A percentile compares a stretch with the other conserved stretches of the same genome.
Conservation (phyloP, 164 flowering plant genomes). For the Stephania japonica region DNA sequence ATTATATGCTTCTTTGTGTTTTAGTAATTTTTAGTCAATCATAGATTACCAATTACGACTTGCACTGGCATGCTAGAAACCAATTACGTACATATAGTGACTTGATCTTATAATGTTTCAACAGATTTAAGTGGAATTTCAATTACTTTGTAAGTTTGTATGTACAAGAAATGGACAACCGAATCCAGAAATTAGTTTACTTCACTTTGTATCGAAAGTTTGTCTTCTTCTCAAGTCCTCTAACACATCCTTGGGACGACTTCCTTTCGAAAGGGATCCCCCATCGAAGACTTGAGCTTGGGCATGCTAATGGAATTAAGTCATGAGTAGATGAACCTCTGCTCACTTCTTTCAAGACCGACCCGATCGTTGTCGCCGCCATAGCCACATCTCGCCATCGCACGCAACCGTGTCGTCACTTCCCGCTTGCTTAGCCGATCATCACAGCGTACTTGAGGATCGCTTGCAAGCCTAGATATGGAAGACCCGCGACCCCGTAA, state of each 20-base stretch:
- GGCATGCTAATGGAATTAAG: conserved; percentile 59
- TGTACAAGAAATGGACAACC: not conserved
- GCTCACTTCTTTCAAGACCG: conserved; percentile 70
- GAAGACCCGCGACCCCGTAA: not conserved
- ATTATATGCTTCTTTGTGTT: too few species aligned
- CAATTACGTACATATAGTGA: too few species aligned
- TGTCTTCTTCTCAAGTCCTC: conserved; percentile 78
- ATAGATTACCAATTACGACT: too few species aligned
- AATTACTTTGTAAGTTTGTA: too few species aligned
- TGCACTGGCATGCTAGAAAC: too few species aligned
- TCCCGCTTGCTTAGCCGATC: conserved; percentile 24
- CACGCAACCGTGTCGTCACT: conserved; percentile 46
- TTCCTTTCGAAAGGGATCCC: conserved; percentile 18
- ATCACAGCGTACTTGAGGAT: conserved; percentile 11
- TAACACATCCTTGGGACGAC: conserved; percentile 39
- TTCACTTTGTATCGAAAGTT: conserved; percentile 57
- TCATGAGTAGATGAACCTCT: conserved; percentile 34
- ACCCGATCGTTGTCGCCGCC: conserved; percentile 58
- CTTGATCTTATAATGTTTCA: too few species aligned
- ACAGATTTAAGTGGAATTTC: too few species aligned
- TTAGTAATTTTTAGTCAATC: too few species aligned
- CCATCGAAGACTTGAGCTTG: conserved; percentile 46
- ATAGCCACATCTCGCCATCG: conserved; percentile 70
- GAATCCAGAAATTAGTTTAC: conserved; percentile 35
- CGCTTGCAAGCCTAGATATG: conserved; percentile 13